phyloP scores from a whole-genome alignment of 2,329 filamentous ascomycete species.

The Hypocrella siamensis region DNA sequence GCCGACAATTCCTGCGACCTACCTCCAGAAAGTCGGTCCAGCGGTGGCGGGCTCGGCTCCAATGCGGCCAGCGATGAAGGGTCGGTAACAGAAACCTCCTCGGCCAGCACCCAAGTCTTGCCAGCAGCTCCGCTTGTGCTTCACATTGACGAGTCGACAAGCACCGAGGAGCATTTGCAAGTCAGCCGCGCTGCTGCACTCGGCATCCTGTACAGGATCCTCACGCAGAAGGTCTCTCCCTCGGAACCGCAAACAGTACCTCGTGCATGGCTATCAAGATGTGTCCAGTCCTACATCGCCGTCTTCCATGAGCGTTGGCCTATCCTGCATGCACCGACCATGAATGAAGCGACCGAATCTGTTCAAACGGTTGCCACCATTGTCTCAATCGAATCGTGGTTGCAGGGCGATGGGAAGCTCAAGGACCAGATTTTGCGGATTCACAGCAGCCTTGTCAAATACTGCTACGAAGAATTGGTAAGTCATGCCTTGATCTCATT shows the following conservation, averaged over 20 bases:
- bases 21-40: no score
- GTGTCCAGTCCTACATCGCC: conserved; percentile 18
- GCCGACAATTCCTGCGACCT: no score
- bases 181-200: conserved; percentile 1
- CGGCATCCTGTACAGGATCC: background rate
- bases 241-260: conserved; percentile 5
- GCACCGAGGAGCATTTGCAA: background rate
- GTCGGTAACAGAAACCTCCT: background rate
- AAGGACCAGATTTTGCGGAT: conserved; percentile 13
- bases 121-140: background rate
- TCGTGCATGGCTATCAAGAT: conserved; percentile 8
- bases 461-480: conserved; percentile 14
- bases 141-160: conserved; percentile 1
- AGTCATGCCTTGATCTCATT: background rate
- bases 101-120: background rate
- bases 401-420: conserved; percentile 12
- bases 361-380: conserved; percentile 13
- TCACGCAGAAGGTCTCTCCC: conserved; percentile 1
- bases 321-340: conserved; percentile 21
- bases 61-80: no score
- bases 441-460: conserved; percentile 15
- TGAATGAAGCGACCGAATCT: conserved; percentile 14
- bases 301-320: conserved; percentile 25
- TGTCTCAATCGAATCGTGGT: conserved; percentile 23
- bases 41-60: no score